phyloP scores from a whole-genome alignment of 495 filamentous ascomycete genomes.

The Hypoxylon fragiforme region DNA sequence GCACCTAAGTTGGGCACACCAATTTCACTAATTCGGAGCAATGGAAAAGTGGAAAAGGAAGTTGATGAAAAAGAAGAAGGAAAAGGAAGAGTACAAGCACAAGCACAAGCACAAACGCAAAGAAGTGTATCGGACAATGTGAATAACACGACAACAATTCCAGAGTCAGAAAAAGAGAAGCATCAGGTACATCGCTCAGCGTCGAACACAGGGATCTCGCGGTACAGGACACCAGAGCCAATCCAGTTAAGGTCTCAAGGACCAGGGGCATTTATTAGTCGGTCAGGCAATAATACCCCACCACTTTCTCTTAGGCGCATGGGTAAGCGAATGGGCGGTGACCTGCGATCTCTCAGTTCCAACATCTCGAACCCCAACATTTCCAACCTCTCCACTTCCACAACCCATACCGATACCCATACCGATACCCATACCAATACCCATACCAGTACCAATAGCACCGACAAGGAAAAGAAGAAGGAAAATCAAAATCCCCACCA shows the following conservation, averaged over 20 bases:
- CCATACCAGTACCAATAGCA: too few species aligned
- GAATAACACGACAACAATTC: slow-evolving; percentile 34
- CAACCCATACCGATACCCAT: too few species aligned
- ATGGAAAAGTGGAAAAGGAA: too few species aligned
- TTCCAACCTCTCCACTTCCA: background rate
- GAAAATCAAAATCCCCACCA: slow-evolving; percentile 41
- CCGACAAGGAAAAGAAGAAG: background rate
- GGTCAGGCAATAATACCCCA: slow-evolving; percentile 53
- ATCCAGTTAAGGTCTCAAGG: slow-evolving; percentile 59
- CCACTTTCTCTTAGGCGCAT: slow-evolving; percentile 64
- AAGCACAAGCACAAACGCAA: too few species aligned
- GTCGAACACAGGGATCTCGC: slow-evolving; percentile 56
- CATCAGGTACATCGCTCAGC: too few species aligned
- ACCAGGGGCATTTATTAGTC: slow-evolving; percentile 56
- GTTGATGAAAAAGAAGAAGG: too few species aligned
- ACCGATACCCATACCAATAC: slow-evolving; percentile 14
- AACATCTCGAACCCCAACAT: slow-evolving; percentile 36
- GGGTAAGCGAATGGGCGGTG: slow-evolving; percentile 74
- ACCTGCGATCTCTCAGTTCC: slow-evolving; percentile 74
- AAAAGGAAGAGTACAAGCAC: too few species aligned
- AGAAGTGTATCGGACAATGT: slow-evolving; percentile 43
- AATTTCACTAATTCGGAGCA: slow-evolving; percentile 7
- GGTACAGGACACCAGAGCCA: slow-evolving; percentile 61
- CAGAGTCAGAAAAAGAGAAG: slow-evolving; percentile 44
- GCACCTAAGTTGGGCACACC: slow-evolving; percentile 32